Evolutionary conservation across 306 rosid genomes (phyloP).

Genomic region (Prunus dulcis): DNA sequence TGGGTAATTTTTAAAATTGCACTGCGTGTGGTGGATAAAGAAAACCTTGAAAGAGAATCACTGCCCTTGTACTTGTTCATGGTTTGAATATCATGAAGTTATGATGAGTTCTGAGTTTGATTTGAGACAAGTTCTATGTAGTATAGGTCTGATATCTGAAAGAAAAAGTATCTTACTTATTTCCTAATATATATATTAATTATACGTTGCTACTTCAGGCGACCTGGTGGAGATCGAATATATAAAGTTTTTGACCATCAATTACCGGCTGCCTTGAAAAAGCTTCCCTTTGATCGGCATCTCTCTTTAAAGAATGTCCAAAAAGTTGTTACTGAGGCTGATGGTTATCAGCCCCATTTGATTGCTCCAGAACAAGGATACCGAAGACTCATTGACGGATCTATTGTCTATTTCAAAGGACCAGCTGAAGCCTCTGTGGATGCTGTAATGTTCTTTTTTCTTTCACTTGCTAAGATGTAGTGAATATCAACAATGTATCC

Average conservation of each 20-base stretch:
- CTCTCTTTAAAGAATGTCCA: conserved; percentile 85
- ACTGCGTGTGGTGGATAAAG: not conserved
- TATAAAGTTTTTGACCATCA: conserved; percentile 96
- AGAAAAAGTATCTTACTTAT: not conserved
- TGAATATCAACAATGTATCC: not conserved
- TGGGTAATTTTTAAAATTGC: not conserved
- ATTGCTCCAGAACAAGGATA: conserved; percentile 99
- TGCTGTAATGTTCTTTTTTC: conserved; percentile 61
- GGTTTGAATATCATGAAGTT: not conserved
- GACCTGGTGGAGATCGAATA: conserved; percentile 98
- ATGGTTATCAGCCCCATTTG: conserved; percentile 98
- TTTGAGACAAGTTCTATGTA: not conserved
- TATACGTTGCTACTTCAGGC: conserved; percentile 39
- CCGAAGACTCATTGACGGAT: conserved; percentile 92
- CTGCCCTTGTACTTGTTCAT: not conserved
- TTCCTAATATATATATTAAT: not conserved
- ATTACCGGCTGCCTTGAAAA: conserved; percentile 92
- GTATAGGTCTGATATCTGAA: not conserved
- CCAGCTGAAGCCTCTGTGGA: conserved; percentile 99
- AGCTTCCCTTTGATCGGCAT: conserved; percentile 96
- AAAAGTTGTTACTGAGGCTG: conserved; percentile 91
- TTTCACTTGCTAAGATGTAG: not conserved
- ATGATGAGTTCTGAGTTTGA: not conserved
- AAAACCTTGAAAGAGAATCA: not conserved
- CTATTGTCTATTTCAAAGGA: conserved; percentile 92